Base-by-base conservation (phyloP, 2,329 filamentous ascomycete species). In the Colletotrichum euphorbiae region DNA sequence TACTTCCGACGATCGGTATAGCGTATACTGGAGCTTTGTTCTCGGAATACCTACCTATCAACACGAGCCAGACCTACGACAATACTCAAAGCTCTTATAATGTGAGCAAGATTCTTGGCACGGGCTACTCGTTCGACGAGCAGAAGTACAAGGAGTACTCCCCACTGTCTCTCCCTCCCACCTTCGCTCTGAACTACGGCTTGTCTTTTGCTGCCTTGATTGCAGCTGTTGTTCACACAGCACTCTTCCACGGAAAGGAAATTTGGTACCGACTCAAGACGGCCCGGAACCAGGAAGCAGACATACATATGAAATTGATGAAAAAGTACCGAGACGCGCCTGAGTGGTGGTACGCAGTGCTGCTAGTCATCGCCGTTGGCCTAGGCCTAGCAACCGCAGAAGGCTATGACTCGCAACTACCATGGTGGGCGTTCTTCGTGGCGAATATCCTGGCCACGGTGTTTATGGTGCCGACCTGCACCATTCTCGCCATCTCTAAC, bases 281-380 rank as follows among this genome's bases (percentile, higher is more conserved):
- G 1, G 77, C 83, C 38, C 48, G 57, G 1, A 61, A 66, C 72
- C 84, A 88, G 72, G 89, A 88, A 69, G 77, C 79, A 2, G 87
- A 89, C 71, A 84, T 86, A 28, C 80, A 89, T 9, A 89, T 88
- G 71, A 79, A 89, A 8, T 77, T 89, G 19, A 84, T 86, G 77
- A 81, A 86, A 4, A 79, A 81, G 0, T 89, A 89, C 71, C 80
- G 84, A 61, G 87, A 89, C 67, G 85, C 89, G 0, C 87, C 87
- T 0, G 73, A 84, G 12, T 88, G 84, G 84, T 89, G 87, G 87
- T 90, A 86, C 67, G 62, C 80, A 0, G 73, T 72, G 0, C 77
- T 89, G 3, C 89, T 89, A 69, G 50, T 80, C 2, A 77, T 75
- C 2, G 84, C 85, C 0, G 79, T 82, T 62, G 84, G 81, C 0